Evolutionary conservation across 192 early-diverging fungal species (phyloP), one percentile per base, ranked within the genome.

Genomic region (Mortierella hygrophila): DNA sequence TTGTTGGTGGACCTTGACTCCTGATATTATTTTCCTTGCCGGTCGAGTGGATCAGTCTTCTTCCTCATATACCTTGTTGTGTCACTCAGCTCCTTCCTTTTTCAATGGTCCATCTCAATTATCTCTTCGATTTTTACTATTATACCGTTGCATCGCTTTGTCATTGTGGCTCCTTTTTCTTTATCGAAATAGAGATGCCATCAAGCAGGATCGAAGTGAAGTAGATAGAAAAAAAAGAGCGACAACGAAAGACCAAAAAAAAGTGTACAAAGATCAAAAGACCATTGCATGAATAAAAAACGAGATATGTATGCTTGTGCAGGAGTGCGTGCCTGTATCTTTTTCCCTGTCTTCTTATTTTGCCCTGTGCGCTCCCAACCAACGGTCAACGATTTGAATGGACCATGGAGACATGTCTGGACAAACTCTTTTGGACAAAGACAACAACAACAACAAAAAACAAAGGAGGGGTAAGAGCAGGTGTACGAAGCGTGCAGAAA

Each of bases 201-300:
- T 41, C 46, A 46, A 46, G 75, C 60, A 76, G 68, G 63, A 44
- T 68, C 23, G 41, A 76, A 16, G 55, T 26, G 5, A 26, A 55
- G 60, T 75, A 55, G 74, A 75, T 55, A 75, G 54, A 40, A 35
- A 32, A 9, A 71, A 42, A 52, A 11, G 29, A n/a, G 15, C 44
- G 26, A 63, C 3, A 3, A 63, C n/a, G 29, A 65, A 32, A 29
- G 20, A 55, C 38, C 16, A 38, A 54, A 54, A 55, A 38, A 74
- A 32, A 57, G 20, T 68, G 26, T 65, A 65, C 55, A 32, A 8
- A 32, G 46, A 44, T 69, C 60, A 40, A 77, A 20, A 26, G 13
- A 26, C 23, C 2, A 52, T 20, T 52, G 49, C 49, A 52, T 7
- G 44, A 46, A 46, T 29, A 71, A 42, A 42, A 49, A 29, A 35